phyloP scores from a whole-genome alignment of 345 rosid genomes.

The Euphorbia tirucalli region DNA sequence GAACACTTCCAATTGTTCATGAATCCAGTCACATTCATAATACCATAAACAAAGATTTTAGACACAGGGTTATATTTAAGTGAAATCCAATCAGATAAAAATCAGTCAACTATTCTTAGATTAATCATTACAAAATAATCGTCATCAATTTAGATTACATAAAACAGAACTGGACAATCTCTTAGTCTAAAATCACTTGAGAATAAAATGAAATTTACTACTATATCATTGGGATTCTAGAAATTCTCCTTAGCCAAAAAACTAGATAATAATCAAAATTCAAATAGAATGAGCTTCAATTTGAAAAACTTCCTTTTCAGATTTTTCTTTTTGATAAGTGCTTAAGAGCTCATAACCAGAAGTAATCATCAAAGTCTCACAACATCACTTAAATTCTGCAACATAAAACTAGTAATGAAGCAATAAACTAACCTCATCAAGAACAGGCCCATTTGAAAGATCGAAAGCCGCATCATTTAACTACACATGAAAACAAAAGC shows the following conservation, averaged over 20 bases:
- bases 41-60: not conserved
- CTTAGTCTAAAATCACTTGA: not conserved
- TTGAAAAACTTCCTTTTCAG: not conserved
- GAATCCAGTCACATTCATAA: not conserved
- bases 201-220: not conserved
- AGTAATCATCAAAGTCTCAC: no score
- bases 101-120: not conserved
- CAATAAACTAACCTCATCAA: constrained; percentile 60
- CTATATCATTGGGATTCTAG: not conserved
- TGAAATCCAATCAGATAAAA: not conserved
- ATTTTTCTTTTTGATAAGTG: not conserved
- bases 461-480: constrained; percentile 95
- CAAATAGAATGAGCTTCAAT: not conserved
- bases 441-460: constrained; percentile 79
- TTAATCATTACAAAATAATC: not conserved
- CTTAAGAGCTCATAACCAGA: not conserved
- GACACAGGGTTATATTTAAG: not conserved
- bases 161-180: not conserved
- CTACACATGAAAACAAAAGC: constrained; percentile 29
- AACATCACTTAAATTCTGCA: no score
- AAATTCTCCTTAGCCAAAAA: not conserved
- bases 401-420: not conserved
- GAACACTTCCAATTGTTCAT: not conserved
- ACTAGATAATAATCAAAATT: not conserved
- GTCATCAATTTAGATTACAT: not conserved